Evolutionary conservation across 495 filamentous ascomycete genomes (phyloP), one percentile per base, ranked within the genome.

Genomic region (Mycothermus thermophilus): DNA sequence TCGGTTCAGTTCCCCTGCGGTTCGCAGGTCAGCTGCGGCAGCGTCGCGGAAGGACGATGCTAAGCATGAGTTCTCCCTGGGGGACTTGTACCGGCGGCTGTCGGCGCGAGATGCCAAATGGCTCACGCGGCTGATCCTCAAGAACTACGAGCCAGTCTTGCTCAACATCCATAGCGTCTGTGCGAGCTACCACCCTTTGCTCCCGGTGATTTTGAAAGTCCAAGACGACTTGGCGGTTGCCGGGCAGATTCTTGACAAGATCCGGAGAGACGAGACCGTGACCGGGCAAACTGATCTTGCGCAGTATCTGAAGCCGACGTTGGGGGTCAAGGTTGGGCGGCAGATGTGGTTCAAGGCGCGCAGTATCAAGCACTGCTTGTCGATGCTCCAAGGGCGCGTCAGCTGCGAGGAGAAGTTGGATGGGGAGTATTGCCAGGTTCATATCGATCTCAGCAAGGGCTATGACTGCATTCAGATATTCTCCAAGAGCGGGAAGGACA

Each of bases 401-500:
- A 78, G 74, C 43, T 64, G 83, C 26, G 85, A 93, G 44, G 63
- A 75, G 24, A 93, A 92, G 51, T 76, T 90, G 34, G 85, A 93
- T 44, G 84, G 85, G 3, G 83, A 90, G 51, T 90, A 88, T 38
- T 87, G 81, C 44, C 81, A 92, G 46, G 76, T 93, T 17, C 85
- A 93, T 39, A 69, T 93, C 14, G 75, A 92, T 39, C 59, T 83
- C 12, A 59, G 61, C 3, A 74, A 69, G 28, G 46, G 46, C 6
- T 47, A 48, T 0, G 35, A 64, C 3, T 63, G 66, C 20, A 75
- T 93, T 7, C 76, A 78, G 29, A 83, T 93, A 18, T 92, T 92
- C 48, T 90, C 83, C 7, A 93, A 93, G 55, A 87, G 82, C 40
- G 83, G 85, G 24, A 88, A 87, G 46, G 82, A 93, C 41, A 87